Conservation (phyloP, 805 yeast species). For the Scheffersomyces amazonensis region DNA sequence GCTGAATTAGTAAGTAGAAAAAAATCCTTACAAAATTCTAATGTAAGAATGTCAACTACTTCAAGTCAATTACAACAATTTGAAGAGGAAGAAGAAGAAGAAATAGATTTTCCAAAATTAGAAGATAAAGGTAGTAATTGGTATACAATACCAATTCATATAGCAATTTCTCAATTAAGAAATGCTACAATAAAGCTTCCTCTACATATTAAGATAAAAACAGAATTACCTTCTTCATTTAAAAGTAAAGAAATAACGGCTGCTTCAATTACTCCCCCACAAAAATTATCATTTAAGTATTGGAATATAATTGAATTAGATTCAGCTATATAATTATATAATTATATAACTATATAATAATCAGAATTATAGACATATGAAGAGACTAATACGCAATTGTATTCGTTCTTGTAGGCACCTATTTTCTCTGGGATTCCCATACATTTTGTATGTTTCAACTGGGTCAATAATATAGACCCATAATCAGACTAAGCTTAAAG, state of each 20-base stretch:
- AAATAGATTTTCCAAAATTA: conserved; percentile 8
- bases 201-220: conserved; percentile 23
- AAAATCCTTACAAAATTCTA: no score
- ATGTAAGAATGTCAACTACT: neutral
- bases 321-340: no score
- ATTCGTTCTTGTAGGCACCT: no score
- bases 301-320: conserved; percentile 12
- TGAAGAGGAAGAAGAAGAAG: neutral
- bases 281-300: conserved; percentile 8
- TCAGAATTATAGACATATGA: no score
- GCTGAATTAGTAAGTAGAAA: conserved; percentile 27
- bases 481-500: no score
- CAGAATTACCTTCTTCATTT: neutral
- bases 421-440: no score
- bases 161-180: conserved; percentile 5
- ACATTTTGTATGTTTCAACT: no score
- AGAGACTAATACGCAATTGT: no score
- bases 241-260: neutral
- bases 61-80: neutral
- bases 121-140: conserved; percentile 29
- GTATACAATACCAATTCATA: conserved; percentile 30
- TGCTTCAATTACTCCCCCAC: neutral
- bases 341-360: no score
- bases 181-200: conserved; percentile 19
- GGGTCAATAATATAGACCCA: no score